Conservation (phyloP, 2,329 filamentous ascomycete species). For the Botrytis cinerea region DNA sequence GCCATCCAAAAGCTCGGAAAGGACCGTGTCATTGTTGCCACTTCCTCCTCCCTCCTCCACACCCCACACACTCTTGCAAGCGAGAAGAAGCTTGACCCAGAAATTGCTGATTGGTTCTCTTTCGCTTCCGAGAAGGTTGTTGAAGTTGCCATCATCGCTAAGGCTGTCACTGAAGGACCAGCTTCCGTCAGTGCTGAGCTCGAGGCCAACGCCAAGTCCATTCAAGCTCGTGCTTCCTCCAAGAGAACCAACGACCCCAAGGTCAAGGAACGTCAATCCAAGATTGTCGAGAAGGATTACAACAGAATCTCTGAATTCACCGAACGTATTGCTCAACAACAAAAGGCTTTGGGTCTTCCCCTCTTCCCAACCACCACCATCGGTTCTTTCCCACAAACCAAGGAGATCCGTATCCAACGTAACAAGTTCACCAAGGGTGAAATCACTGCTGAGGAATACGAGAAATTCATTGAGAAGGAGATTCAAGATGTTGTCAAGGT, state of each 20-base stretch:
- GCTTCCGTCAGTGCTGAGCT: constrained; percentile 84
- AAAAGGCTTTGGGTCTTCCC: constrained; percentile 89
- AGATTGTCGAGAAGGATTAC: constrained; percentile 82
- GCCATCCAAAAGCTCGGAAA: constrained; percentile 96
- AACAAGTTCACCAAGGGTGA: constrained; percentile 99
- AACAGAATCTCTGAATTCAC: constrained; percentile 91
- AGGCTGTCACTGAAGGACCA: constrained; percentile 92
- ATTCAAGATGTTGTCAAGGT: constrained; percentile 93
- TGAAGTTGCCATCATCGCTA: constrained; percentile 91
- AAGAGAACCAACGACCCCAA: constrained; percentile 94
- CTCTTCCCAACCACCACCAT: constrained; percentile 99
- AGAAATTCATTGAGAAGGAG: constrained; percentile 99
- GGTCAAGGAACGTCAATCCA: constrained; percentile 94
- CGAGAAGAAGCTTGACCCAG: constrained; percentile 96
- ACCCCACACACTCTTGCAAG: constrained; percentile 96
- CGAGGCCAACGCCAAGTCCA: constrained; percentile 94
- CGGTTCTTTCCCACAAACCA: constrained; percentile 98
- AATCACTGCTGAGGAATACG: constrained; percentile 89
- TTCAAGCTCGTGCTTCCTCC: constrained; percentile 87
- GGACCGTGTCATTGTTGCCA: constrained; percentile 95
- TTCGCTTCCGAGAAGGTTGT: constrained; percentile 93
- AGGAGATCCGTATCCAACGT: constrained; percentile 94
- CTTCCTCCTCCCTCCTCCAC: constrained; percentile 96
- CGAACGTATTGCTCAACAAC: constrained; percentile 80
- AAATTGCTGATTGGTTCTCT: constrained; percentile 97